Base-by-base conservation (phyloP, 345 rosid genomes). In the Litchi chinensis region DNA sequence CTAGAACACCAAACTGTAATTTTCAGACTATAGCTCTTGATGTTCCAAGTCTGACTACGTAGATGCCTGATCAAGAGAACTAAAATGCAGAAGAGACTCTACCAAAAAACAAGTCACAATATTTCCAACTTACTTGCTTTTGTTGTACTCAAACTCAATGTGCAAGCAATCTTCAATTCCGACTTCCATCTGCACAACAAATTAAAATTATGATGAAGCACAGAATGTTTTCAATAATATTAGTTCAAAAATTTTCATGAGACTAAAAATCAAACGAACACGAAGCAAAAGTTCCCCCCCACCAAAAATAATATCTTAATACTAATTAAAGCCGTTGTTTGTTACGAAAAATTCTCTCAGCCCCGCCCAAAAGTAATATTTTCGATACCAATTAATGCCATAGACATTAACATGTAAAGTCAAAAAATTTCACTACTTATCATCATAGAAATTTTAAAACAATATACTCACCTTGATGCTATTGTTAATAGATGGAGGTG, bases 141-240 rank as follows among this genome's bases (percentile, higher is more conserved):
- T 97, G 69, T 91, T 92, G 89, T 94, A 97, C 87, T 97, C 98
- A 84, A 97, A 97, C 88, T 93, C 99, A 39, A 97, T 97, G 80
- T 97, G 99, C 13, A 97, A 83, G 80, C 98, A 97, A 82, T 97
- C 99, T 85, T 97, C 98, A 21, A 97, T 94, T 79, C 98, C 99
- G 72, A 97, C 98, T 92, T 97, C 99, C 99, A 97, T 94, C 98
- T 94, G 89, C 77, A 86, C 56, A 63, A 82, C 64, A n/a, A 76
- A 76, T 71, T 50, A 70, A 48, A 44, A 48, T 52, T 21, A 48
- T 68, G 48, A 80, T 10, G 40, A 63, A 37, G 44, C 72, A 59
- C 18, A 81, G 80, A 66, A 52, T 63, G 6, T 18, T 41, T 24
- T 56, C n/a, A 73, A 39, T 57, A 71, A 60, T 77, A 75, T 41